phyloP scores from a whole-genome alignment of 2,329 filamentous ascomycete species.

The Fusarium musae region DNA sequence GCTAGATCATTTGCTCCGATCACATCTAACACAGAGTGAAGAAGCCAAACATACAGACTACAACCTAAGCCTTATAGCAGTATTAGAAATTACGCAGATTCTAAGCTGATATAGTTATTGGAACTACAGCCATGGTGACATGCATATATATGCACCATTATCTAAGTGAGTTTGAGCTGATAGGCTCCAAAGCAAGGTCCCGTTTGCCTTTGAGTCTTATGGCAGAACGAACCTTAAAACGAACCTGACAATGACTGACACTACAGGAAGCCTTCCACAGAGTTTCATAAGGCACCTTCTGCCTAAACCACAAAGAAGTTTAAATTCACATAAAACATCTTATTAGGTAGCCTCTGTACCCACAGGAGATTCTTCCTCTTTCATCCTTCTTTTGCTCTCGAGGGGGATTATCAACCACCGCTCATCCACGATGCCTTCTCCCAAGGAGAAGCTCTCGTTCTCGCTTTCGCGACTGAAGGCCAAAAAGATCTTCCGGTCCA shows the following conservation, averaged over 20 bases:
- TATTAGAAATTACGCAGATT: not conserved
- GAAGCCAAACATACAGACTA: no score
- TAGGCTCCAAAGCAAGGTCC: not conserved
- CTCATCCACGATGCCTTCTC: not conserved
- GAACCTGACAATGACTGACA: not conserved
- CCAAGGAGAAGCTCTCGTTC: not conserved
- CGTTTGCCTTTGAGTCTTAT: not conserved
- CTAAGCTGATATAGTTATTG: no score
- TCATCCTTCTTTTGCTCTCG: not conserved
- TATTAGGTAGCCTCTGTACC: no score
- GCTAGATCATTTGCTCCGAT: not conserved
- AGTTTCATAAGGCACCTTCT: not conserved
- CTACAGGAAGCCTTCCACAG: not conserved
- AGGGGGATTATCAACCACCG: not conserved
- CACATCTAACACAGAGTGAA: not conserved
- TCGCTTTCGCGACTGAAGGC: not conserved
- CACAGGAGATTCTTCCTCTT: not conserved
- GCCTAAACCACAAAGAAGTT: not conserved
- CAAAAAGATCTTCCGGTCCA: not conserved
- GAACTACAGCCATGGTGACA: not conserved
- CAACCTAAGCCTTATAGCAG: no score
- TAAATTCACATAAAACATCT: no score
- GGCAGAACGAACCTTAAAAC: not conserved
- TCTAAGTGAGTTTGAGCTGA: not conserved
- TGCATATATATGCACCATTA: not conserved